Conservation (phyloP, 306 rosid species). For the peach (Prunus persica) region DNA sequence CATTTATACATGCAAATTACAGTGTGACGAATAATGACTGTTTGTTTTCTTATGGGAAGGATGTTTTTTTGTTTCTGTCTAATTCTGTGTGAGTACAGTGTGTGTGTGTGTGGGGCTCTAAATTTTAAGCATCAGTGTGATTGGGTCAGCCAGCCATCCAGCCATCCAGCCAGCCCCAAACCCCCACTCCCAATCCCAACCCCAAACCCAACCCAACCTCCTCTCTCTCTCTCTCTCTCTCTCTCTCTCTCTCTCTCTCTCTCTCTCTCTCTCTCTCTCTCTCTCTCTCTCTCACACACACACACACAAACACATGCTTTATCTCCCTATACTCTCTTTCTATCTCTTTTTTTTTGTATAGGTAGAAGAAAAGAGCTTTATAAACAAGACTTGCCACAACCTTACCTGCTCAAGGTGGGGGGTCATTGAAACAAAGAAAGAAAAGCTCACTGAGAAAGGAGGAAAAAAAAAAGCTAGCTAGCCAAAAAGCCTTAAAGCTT, state of each 20-base stretch:
- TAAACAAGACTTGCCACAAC: slow-evolving; percentile 51
- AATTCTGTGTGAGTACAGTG: slow-evolving; percentile 21
- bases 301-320: too few species aligned
- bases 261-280: slow-evolving; percentile 16
- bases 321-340: background rate
- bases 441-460: slow-evolving; percentile 26
- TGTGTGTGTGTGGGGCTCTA: slow-evolving; percentile 25
- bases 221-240: slow-evolving; percentile 3
- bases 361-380: slow-evolving; percentile 35
- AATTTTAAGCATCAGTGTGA: slow-evolving; percentile 30
- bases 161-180: background rate
- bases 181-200: background rate
- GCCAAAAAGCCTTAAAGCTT: slow-evolving; percentile 40
- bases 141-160: slow-evolving; percentile 24
- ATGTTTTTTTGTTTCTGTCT: slow-evolving; percentile 61
- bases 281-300: background rate
- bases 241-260: too few species aligned
- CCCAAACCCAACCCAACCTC: slow-evolving; percentile 3
- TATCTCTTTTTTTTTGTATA: background rate
- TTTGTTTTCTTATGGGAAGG: slow-evolving; percentile 48
- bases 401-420: slow-evolving; percentile 63
- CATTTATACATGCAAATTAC: slow-evolving; percentile 52
- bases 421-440: slow-evolving; percentile 53
- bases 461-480: slow-evolving; percentile 24
- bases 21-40: slow-evolving; percentile 44